Conservation (phyloP, 345 rosid genomes). For the Dipteronia dyeriana region DNA sequence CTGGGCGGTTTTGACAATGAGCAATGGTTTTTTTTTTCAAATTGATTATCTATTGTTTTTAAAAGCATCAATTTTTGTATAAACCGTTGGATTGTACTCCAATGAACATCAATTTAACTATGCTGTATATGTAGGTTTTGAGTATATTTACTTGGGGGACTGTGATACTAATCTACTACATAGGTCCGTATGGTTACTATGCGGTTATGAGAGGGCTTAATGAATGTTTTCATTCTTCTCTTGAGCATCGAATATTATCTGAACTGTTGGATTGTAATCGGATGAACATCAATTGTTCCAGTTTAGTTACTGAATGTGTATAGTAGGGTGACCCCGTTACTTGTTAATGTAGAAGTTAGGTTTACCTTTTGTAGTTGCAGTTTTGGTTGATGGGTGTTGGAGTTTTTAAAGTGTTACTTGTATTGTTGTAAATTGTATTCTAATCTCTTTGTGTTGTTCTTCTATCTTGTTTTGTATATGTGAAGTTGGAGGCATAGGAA, state of each 20-base stretch:
- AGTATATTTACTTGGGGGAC: background rate
- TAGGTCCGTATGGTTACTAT: background rate
- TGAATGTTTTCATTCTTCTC: background rate
- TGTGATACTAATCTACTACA: background rate
- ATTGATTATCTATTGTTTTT: no score
- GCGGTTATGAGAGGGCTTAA: background rate
- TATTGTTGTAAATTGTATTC: background rate
- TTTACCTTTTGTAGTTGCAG: background rate
- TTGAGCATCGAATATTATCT: background rate
- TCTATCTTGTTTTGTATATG: background rate
- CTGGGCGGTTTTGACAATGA: background rate
- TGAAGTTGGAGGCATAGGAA: background rate
- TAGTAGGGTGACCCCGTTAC: background rate
- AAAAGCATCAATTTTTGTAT: no score
- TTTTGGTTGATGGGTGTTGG: background rate
- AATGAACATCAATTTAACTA: no score
- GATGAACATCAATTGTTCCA: background rate
- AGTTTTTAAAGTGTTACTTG: background rate
- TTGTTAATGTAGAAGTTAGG: background rate
- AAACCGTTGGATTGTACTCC: no score
- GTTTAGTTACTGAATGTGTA: background rate
- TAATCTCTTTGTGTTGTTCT: background rate
- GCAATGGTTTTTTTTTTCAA: no score
- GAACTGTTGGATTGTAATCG: background rate
- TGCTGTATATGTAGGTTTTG: background rate